These are phyloP conservation scores for Thamnidium elegans DNA, from an alignment of 192 early-diverging fungal genomes.

Conservation along the genomic window DNA sequence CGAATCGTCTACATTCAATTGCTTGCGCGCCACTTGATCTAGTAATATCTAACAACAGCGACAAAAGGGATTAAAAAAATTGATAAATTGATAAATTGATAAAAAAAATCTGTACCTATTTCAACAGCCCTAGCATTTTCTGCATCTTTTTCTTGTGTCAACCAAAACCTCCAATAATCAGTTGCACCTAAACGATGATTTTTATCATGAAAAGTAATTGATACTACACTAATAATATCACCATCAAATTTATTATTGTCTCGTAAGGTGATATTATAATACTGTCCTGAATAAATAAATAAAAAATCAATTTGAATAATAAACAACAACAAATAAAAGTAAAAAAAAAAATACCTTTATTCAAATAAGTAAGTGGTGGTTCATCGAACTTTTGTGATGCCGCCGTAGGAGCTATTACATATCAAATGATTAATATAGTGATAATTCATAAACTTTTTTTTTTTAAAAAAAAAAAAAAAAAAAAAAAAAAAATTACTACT, in stretches of 20 bases:
- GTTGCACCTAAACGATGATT: slow-evolving; percentile 59
- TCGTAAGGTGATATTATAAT: slow-evolving; percentile 54
- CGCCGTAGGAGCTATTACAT: slow-evolving; percentile 44
- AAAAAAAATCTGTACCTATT: too few relatives aligned
- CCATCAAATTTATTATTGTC: slow-evolving; percentile 48
- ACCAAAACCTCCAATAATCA: slow-evolving; percentile 72
- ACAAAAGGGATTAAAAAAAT: not conserved
- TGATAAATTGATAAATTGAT: too few relatives aligned
- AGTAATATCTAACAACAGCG: not conserved
- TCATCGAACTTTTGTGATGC: slow-evolving; percentile 54
- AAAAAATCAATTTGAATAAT: too few relatives aligned
- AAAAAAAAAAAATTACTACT: not conserved
- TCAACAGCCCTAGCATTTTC: slow-evolving; percentile 61
- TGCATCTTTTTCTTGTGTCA: slow-evolving; percentile 62
- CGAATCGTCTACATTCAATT: slow-evolving; percentile 59
- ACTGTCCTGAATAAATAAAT: slow-evolving; percentile 42
- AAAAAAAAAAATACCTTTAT: slow-evolving; percentile 51
- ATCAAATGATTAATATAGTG: too few relatives aligned
- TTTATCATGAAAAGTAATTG: slow-evolving; percentile 71
- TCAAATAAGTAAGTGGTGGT: slow-evolving; percentile 65
- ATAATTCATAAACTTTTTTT: too few relatives aligned
- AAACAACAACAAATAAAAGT: not conserved
- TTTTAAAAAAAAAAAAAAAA: too few relatives aligned
- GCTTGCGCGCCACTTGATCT: slow-evolving; percentile 45
- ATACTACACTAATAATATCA: slow-evolving; percentile 52